Evolutionary conservation across 345 rosid species (phyloP).

Genomic region (Euphorbia peplus): DNA sequence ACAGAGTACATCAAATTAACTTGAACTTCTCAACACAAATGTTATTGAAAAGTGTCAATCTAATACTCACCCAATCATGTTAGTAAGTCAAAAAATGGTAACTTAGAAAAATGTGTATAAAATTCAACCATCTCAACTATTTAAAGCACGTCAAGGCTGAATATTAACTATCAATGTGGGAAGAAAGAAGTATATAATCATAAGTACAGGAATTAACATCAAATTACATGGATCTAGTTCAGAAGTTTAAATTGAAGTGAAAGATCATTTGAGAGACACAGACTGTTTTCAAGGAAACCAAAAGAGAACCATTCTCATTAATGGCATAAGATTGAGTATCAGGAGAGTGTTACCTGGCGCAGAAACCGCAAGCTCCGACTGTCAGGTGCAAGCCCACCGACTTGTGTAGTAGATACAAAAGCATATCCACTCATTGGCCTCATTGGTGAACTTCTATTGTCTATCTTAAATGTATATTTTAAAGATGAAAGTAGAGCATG

Average conservation of each 20-base stretch:
- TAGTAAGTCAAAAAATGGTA: no score
- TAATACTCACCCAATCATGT: no score
- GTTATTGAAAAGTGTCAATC: no score
- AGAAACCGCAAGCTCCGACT: slow-evolving; percentile 71
- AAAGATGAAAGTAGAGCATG: slow-evolving; percentile 72
- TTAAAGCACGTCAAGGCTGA: no score
- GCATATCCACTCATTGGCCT: slow-evolving; percentile 90
- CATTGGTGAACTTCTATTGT: slow-evolving; percentile 64
- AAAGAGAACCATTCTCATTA: neutral
- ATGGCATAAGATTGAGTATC: neutral
- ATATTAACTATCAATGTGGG: no score
- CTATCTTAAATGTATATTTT: slow-evolving; percentile 71
- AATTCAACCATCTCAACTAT: no score
- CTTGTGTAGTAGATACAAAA: slow-evolving; percentile 64
- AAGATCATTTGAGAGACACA: neutral
- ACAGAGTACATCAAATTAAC: no score
- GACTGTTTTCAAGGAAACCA: neutral
- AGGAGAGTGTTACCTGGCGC: slow-evolving; percentile 59
- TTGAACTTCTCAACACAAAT: no score
- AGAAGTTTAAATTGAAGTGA: neutral
- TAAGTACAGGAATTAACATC: neutral
- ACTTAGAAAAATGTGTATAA: no score
- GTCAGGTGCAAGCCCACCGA: slow-evolving; percentile 93
- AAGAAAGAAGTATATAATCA: neutral
- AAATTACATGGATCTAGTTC: no score